A percentile compares a stretch with the other conserved stretches of the same genome.
phyloP scores from a whole-genome alignment of 169 alveolate genomes.

The Plasmodium vivax region DNA sequence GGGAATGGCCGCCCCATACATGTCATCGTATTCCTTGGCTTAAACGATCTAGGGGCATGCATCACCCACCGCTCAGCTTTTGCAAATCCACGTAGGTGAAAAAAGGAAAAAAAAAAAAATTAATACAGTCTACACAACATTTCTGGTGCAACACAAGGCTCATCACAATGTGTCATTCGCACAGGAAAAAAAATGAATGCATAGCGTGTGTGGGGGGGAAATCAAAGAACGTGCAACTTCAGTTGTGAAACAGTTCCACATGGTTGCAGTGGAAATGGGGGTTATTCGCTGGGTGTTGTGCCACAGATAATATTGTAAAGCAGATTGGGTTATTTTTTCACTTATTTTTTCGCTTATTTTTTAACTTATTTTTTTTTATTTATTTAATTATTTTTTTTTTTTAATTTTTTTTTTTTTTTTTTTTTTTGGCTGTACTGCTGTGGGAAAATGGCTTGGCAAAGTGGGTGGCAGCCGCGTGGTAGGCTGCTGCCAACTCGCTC shows the following conservation, averaged over 20 bases:
- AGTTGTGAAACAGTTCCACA: neutral
- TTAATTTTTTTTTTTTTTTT: too few species aligned
- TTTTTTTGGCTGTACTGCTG: neutral
- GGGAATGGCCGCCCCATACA: neutral
- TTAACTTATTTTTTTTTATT: too few species aligned
- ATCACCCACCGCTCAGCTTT: neutral
- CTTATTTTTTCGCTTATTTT: too few species aligned
- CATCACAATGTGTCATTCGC: neutral
- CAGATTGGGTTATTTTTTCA: too few species aligned
- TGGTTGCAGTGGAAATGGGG: neutral
- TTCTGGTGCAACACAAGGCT: neutral
- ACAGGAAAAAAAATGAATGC: neutral
- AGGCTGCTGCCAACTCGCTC: too few species aligned
- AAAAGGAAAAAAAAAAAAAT: neutral
- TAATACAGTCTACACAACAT: neutral
- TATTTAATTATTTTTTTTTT: too few species aligned
- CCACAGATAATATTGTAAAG: neutral
- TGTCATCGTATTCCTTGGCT: neutral
- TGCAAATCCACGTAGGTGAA: neutral
- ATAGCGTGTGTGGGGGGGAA: neutral
- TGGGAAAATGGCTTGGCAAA: neutral
- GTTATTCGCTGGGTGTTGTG: neutral
- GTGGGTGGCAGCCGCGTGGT: neutral
- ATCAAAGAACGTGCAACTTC: neutral
- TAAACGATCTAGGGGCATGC: neutral